Evolutionary conservation across 345 rosid species (phyloP).

Genomic region (Citrus australasica): DNA sequence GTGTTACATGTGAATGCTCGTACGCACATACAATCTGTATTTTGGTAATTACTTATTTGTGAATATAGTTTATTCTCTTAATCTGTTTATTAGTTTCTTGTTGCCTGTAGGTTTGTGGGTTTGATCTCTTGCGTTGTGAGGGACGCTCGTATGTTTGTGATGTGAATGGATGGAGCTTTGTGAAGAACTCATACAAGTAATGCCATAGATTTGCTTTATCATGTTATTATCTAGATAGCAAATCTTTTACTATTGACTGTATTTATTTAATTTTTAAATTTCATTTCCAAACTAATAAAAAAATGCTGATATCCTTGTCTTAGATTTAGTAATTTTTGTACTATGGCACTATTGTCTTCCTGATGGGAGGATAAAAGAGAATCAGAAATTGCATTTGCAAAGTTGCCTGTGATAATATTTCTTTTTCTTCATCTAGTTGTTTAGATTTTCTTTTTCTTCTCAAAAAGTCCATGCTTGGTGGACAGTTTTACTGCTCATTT

Average conservation of each 20-base stretch:
- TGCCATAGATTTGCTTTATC: constrained; percentile 10
- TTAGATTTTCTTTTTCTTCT: not conserved
- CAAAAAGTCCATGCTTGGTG: not conserved
- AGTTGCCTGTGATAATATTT: not conserved
- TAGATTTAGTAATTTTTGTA: not conserved
- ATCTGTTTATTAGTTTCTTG: not conserved
- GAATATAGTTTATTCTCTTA: constrained; percentile 4
- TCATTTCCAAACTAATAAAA: no score
- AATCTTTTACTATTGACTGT: not conserved
- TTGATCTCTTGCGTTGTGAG: constrained; percentile 95
- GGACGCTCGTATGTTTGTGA: constrained; percentile 98
- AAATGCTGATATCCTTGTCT: not conserved
- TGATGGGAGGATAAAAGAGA: not conserved
- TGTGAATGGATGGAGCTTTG: constrained; percentile 99
- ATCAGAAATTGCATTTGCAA: not conserved
- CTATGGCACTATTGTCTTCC: not conserved
- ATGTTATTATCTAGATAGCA: not conserved
- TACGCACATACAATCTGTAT: not conserved
- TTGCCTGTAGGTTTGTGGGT: constrained; percentile 87
- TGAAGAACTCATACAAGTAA: constrained; percentile 97
- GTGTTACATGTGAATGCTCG: no score
- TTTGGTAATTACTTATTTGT: not conserved
- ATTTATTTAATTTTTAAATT: not conserved
- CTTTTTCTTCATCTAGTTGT: not conserved
- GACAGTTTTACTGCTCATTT: not conserved